Base-by-base conservation (phyloP, 805 yeast genomes). In the Starmerella roubikii region DNA sequence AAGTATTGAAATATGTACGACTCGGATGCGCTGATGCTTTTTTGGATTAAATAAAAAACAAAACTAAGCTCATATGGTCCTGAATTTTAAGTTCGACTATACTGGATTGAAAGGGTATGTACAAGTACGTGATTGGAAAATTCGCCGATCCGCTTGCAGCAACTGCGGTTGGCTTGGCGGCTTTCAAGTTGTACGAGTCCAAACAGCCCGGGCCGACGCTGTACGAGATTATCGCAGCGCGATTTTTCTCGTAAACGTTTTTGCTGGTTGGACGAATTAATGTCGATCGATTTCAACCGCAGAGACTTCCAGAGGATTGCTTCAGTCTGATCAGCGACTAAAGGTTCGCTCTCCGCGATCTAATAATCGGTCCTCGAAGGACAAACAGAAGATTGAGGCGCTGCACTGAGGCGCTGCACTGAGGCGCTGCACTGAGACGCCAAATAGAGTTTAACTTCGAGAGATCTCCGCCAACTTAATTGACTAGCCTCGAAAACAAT, bases 131-230 rank as follows among this genome's bases (percentile, higher is more conserved):
- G 26, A 38, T 52, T 15, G 41, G 46, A 26, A 39, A 37, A 29
- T 38, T 41, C 39, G 46, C 47, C 4, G 55, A 52, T 27, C 55
- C 54, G 2, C 10, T 52, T 18, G 32, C 41, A 19, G 55, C 55
- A 6, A 44, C 42, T 4, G 41, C 35, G 4, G 34, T 48, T 4
- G 55, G 55, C 9, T 24, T 46, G 2, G 41, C 43, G 1, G 45
- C 54, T 11, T 52, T 47, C 39, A 45, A 44, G 36, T 45, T 46
- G 31, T 50, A 50, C 39, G 53, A 52, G 39, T 11, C 37, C 18
- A 49, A 50, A 45, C 49, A 50, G 35, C 30, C 37, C 13, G 53
- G 52, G 12, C 53, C 54, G 16, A 49, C 51, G 2, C 43, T 51
- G 23, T 30, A 35, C 20, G 36, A 51, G 41, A 43, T 51, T 13